phyloP scores from a whole-genome alignment of 2,329 filamentous ascomycete species.

The Ceratocystis cubensis region DNA sequence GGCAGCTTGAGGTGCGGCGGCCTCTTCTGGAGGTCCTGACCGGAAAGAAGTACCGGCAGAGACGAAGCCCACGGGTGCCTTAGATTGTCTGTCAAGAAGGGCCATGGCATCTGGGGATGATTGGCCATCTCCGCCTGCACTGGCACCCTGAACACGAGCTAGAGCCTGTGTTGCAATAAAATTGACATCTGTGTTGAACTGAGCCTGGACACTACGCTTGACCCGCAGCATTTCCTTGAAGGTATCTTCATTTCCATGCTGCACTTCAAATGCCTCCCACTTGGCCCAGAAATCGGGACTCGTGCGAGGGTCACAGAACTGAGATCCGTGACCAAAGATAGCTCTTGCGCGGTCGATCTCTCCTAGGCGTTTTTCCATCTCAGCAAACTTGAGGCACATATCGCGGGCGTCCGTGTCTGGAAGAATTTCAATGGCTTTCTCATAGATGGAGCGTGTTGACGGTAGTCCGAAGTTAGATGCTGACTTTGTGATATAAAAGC shows the following conservation, averaged over 20 bases:
- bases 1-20: conserved; percentile 36
- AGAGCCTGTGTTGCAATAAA: conserved; percentile 95
- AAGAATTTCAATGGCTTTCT: conserved; percentile 84
- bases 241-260: conserved; percentile 97
- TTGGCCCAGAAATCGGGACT: conserved; percentile 86
- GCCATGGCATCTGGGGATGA: conserved; percentile 52
- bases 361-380: conserved; percentile 83
- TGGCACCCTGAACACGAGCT: conserved; percentile 56
- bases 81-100: conserved; percentile 73
- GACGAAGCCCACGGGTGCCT: conserved; percentile 82
- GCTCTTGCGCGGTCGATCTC: conserved; percentile 91
- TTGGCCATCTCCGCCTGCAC: conserved; percentile 43
- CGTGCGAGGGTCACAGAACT: conserved; percentile 92
- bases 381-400: conserved; percentile 98
- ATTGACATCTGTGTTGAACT: conserved; percentile 98
- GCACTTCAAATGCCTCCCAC: conserved; percentile 95
- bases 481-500: conserved; percentile 98
- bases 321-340: conserved; percentile 91
- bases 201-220: conserved; percentile 91
- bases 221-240: conserved; percentile 99
- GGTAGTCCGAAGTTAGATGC: conserved; percentile 95
- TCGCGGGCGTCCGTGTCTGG: conserved; percentile 87
- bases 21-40: conserved; percentile 55
- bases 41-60: conserved; percentile 46
- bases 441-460: conserved; percentile 89